These are phyloP conservation scores for Cryptococcus floricola DNA, from an alignment of 1,284 basidiomycete species.

Conservation along the genomic window DNA sequence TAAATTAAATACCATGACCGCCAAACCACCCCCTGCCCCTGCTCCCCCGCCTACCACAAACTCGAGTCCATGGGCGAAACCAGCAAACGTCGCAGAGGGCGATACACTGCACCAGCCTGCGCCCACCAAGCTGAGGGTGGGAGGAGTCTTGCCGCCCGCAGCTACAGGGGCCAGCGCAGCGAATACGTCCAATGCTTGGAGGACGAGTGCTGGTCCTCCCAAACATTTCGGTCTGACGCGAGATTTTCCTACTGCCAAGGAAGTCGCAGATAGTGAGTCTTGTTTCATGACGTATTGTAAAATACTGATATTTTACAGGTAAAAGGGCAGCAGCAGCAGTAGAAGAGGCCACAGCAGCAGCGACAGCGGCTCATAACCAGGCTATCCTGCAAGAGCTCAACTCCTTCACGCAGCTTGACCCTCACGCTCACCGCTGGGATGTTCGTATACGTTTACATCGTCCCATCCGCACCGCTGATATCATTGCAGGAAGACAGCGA, in stretches of 20 bases:
- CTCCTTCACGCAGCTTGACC: slow-evolving; percentile 85
- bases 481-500: slow-evolving; percentile 77
- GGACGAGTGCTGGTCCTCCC: background rate
- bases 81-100: slow-evolving; percentile 6
- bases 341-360: slow-evolving; percentile 39
- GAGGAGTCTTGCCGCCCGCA: slow-evolving; percentile 16
- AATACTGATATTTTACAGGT: slow-evolving; percentile 15
- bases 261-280: slow-evolving; percentile 71
- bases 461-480: slow-evolving; percentile 1
- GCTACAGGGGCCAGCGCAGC: slow-evolving; percentile 16
- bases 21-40: slow-evolving; percentile 33
- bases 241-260: slow-evolving; percentile 83
- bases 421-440: slow-evolving; percentile 93
- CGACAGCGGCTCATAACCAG: slow-evolving; percentile 57
- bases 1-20: slow-evolving; percentile 64
- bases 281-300: background rate
- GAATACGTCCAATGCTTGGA: slow-evolving; percentile 11
- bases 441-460: slow-evolving; percentile 53
- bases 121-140: slow-evolving; percentile 15
- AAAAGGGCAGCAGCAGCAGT: slow-evolving; percentile 34
- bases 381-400: slow-evolving; percentile 59
- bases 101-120: slow-evolving; percentile 30
- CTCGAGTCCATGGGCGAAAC: slow-evolving; percentile 46
- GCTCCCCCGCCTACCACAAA: slow-evolving; percentile 21
- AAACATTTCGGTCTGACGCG: slow-evolving; percentile 22